A percentile compares a stretch with the other conserved stretches of the same genome.
phyloP scores from a whole-genome alignment of 148 eudicot species.

The Agrostemma githago region DNA sequence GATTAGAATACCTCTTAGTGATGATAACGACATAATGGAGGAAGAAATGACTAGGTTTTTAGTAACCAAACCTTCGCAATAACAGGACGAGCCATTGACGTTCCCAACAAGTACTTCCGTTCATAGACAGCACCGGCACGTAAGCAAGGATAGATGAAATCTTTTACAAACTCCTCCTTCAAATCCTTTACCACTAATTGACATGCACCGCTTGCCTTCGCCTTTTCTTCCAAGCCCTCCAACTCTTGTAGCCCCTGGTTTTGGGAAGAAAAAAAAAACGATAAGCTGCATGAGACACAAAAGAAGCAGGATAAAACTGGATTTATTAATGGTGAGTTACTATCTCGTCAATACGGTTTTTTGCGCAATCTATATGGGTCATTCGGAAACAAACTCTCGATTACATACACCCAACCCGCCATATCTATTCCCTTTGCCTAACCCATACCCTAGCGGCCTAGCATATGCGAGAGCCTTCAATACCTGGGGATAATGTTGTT shows the following conservation, averaged over 20 bases:
- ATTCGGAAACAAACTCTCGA: neutral
- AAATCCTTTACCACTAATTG: conserved; percentile 95
- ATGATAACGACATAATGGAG: neutral
- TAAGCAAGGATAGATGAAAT: conserved; percentile 83
- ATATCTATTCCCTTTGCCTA: neutral
- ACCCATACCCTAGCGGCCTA: neutral
- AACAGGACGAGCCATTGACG: conserved; percentile 99
- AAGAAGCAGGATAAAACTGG: neutral
- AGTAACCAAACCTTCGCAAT: conserved; percentile 73
- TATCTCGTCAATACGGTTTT: neutral
- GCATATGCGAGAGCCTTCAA: neutral
- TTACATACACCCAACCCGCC: neutral
- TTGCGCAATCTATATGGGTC: neutral
- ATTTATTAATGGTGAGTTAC: neutral
- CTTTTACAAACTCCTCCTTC: conserved; percentile 90
- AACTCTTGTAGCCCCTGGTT: conserved; percentile 70
- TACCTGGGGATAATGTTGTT: neutral
- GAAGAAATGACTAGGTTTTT: neutral
- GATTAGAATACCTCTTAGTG: neutral
- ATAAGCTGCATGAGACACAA: neutral
- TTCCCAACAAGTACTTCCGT: conserved; percentile 91
- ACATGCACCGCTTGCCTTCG: conserved; percentile 98
- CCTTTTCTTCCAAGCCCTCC: conserved; percentile 88
- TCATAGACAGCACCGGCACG: conserved; percentile 97
- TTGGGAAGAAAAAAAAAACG: neutral